These are phyloP conservation scores for Diplogelasinospora grovesii DNA, from an alignment of 495 filamentous ascomycete species.

Conservation along the genomic window DNA sequence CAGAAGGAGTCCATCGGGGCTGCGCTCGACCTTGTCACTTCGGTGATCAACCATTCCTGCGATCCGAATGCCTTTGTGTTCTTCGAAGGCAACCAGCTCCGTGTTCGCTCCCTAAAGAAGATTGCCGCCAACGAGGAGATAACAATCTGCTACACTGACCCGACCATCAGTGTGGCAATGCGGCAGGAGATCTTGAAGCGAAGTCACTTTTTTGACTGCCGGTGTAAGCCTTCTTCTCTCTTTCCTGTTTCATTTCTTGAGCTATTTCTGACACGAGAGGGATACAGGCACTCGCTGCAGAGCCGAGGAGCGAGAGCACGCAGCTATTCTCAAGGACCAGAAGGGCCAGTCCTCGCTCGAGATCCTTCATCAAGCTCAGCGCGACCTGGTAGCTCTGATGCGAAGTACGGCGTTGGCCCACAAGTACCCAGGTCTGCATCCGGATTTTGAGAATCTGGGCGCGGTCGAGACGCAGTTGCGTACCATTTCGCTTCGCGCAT, in stretches of 20 bases:
- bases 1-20: constrained; percentile 54
- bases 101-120: constrained; percentile 32
- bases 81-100: constrained; percentile 46
- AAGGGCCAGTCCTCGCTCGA: background rate
- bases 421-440: constrained; percentile 10
- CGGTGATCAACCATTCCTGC: constrained; percentile 65
- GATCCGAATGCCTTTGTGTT: constrained; percentile 58
- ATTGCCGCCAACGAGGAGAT: constrained; percentile 53
- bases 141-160: constrained; percentile 63
- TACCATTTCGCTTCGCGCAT: constrained; percentile 2
- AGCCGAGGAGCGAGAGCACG: constrained; percentile 6
- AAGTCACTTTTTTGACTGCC: constrained; percentile 61
- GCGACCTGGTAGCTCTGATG: constrained; percentile 8
- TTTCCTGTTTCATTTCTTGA: background rate
- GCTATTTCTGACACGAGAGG: background rate
- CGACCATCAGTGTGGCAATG: constrained; percentile 37
- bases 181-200: constrained; percentile 44
- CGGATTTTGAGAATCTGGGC: constrained; percentile 10
- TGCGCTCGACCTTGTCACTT: constrained; percentile 51
- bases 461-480: constrained; percentile 10
- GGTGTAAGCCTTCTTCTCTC: constrained; percentile 45
- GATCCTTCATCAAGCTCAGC: constrained; percentile 6
- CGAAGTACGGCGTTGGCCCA: constrained; percentile 3
- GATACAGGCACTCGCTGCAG: constrained; percentile 21
- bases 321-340: background rate